phyloP scores from a whole-genome alignment of 805 yeast genomes.

The Starmera pachycereana region DNA sequence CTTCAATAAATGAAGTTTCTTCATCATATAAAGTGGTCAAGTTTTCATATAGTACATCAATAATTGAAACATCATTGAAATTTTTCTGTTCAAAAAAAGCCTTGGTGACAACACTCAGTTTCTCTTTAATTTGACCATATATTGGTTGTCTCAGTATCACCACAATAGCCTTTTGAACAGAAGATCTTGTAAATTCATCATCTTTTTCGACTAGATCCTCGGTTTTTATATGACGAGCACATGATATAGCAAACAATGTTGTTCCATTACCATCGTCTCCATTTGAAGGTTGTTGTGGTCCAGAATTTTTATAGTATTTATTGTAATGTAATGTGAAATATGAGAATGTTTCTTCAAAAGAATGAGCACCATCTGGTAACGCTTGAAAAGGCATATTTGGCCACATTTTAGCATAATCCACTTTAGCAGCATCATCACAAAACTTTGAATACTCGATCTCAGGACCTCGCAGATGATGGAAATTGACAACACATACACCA shows the following conservation, averaged over 20 bases:
- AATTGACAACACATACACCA: slow-evolving; percentile 85
- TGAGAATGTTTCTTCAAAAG: slow-evolving; percentile 87
- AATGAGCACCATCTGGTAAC: slow-evolving; percentile 91
- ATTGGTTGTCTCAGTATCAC: slow-evolving; percentile 81
- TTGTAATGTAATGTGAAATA: slow-evolving; percentile 79
- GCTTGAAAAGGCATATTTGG: slow-evolving; percentile 90
- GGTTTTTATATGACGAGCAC: slow-evolving; percentile 74
- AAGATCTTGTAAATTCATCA: slow-evolving; percentile 68
- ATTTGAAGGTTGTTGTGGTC: slow-evolving; percentile 21
- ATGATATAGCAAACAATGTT: slow-evolving; percentile 90
- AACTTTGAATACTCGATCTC: slow-evolving; percentile 88
- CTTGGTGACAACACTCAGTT: slow-evolving; percentile 78
- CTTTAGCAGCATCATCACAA: slow-evolving; percentile 26
- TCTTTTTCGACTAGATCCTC: slow-evolving; percentile 45
- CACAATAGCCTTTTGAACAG: slow-evolving; percentile 86
- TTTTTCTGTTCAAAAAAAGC: slow-evolving; percentile 76
- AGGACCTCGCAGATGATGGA: slow-evolving; percentile 90
- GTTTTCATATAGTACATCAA: slow-evolving; percentile 63
- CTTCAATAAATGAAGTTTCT: slow-evolving; percentile 23
- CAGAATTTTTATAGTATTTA: slow-evolving; percentile 17
- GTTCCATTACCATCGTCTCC: slow-evolving; percentile 31
- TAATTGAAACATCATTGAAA: slow-evolving; percentile 58
- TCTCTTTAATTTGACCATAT: slow-evolving; percentile 81
- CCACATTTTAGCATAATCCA: slow-evolving; percentile 43
- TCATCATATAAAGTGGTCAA: slow-evolving; percentile 33